These are phyloP conservation scores for Acacia acuminata DNA, from an alignment of 306 rosid genomes.

Conservation along the genomic window DNA sequence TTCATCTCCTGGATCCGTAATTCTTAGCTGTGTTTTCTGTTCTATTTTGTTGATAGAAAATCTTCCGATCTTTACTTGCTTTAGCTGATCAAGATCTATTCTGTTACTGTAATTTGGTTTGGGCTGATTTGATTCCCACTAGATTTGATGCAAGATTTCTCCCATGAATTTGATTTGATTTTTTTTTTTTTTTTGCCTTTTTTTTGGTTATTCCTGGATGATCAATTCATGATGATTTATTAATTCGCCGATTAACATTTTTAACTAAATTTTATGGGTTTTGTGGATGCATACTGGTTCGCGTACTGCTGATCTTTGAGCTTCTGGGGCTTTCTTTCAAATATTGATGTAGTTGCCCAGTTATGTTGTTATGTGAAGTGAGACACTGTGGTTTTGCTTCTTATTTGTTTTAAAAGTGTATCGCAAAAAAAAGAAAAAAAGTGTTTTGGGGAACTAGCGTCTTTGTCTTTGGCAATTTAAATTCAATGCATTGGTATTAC, in stretches of 20 bases:
- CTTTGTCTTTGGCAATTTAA: background rate
- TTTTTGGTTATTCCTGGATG: background rate
- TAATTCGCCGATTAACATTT: background rate
- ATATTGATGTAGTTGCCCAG: slow-evolving; percentile 2
- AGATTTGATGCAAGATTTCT: slow-evolving; percentile 16
- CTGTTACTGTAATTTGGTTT: background rate
- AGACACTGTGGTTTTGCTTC: background rate
- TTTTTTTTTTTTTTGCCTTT: background rate
- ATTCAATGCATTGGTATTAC: background rate
- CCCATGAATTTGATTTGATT: slow-evolving; percentile 19
- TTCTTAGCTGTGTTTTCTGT: background rate
- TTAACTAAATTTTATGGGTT: background rate
- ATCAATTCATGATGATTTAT: background rate
- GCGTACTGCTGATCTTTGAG: slow-evolving; percentile 30
- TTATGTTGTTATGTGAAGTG: background rate
- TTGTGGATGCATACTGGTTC: background rate
- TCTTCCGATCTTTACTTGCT: slow-evolving; percentile 21
- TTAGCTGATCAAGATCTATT: slow-evolving; percentile 40
- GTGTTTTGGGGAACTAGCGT: background rate
- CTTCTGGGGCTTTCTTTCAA: background rate
- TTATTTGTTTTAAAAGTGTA: background rate
- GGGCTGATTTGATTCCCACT: background rate
- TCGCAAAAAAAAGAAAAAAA: slow-evolving; percentile 19
- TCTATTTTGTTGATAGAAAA: slow-evolving; percentile 21
- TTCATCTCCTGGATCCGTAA: slow-evolving; percentile 22